A percentile compares a stretch with the other conserved stretches of the same genome.
Evolutionary conservation across 1,284 basidiomycete species (phyloP).

Genomic region (Cerrena zonata): DNA sequence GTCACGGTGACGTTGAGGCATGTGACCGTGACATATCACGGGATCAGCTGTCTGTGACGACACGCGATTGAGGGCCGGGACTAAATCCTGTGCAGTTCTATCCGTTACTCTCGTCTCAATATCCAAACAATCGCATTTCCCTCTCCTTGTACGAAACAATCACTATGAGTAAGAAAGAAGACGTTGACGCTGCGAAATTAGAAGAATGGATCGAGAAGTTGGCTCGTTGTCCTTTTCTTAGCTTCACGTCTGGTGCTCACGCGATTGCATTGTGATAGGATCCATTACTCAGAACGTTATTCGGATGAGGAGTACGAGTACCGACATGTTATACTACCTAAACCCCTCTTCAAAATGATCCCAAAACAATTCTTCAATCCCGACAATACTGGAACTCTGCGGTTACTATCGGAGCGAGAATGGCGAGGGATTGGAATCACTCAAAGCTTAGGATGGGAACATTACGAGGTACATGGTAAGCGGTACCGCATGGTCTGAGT

Average conservation of each 20-base stretch:
- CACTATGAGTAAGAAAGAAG: constrained; percentile 15
- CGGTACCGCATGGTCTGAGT: constrained; percentile 6
- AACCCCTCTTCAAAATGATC: constrained; percentile 80
- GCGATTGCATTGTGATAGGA: constrained; percentile 38
- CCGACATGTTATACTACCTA: constrained; percentile 87
- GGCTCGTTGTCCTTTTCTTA: constrained; percentile 11
- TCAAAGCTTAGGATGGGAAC: constrained; percentile 94
- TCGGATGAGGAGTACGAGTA: constrained; percentile 82
- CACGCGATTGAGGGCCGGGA: neutral
- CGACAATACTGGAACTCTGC: constrained; percentile 74
- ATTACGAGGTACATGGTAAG: constrained; percentile 93
- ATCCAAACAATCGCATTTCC: neutral
- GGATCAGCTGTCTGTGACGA: neutral
- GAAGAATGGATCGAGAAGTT: constrained; percentile 52
- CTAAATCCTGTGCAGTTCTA: neutral
- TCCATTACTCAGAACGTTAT: constrained; percentile 81
- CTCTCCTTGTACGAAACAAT: neutral
- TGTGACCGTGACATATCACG: neutral
- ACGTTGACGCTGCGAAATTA: constrained; percentile 38
- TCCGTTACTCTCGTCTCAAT: no score
- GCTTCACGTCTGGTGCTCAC: constrained; percentile 12
- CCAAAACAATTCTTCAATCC: constrained; percentile 78
- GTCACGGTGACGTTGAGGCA: neutral
- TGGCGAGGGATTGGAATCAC: constrained; percentile 96
- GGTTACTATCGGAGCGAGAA: constrained; percentile 80